Base-by-base conservation (phyloP, 192 early-diverging fungal species). In the Kappamyces sp. region DNA sequence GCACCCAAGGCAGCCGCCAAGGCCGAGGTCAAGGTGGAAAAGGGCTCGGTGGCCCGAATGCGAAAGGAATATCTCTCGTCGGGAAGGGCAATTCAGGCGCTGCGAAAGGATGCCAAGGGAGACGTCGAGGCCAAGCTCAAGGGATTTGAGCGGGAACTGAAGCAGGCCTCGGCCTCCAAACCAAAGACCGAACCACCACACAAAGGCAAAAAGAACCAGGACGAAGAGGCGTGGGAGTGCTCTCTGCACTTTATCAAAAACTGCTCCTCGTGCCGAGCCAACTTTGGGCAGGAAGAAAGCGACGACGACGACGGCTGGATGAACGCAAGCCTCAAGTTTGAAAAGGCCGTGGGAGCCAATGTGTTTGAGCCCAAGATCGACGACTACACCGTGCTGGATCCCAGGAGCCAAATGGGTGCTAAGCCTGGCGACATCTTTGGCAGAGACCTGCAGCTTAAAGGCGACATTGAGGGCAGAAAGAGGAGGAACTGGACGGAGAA, bases 191-290 rank as follows among this genome's bases (percentile, higher is more conserved):
- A 8, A 51, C 23, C 34, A 33, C 41, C 47, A 9, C 37, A 13
- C 44, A 43, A 67, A 47, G n/a, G 23, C 34, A 41, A n/a, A 52
- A 40, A 13, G 38, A 55, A 47, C 34, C 51, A 64, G 47, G 15
- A n/a, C 33, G 58, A 69, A n/a, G 68, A 61, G 13, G 61, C 51
- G 8, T 60, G 51, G 47, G 59, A 61, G 8, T 93, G 92, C 64
- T 46, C 73, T 15, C 69, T 92, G 9, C 91, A 93, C 63, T 78
- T 77, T 7, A 72, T 89, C 4, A 73, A 67, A 2, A 69, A 69
- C n/a, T 93, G 90, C 63, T 67, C 83, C 49, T 85, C 85, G 6
- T 93, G 91, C 66, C 47, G 69, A 40, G 75, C 83, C 38, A 74
- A 73, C 1, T 83, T 77, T 51, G 76, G 72, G 1, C 47, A 64